Evolutionary conservation across 164 flowering plant genomes (phyloP), one percentile per base, ranked within the genome.

Genomic region (Magnolia officinalis): DNA sequence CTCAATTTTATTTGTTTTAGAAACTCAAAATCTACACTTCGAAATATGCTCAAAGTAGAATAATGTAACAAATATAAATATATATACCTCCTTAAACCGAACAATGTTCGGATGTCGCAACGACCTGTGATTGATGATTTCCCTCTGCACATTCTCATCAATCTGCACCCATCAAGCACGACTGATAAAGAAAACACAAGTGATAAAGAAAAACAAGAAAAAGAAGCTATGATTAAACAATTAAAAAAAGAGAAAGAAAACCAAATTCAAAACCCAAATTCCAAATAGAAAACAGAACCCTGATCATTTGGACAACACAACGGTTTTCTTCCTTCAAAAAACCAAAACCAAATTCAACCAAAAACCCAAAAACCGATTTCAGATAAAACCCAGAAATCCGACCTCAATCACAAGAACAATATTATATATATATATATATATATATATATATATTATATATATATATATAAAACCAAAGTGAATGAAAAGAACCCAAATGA

Each of bases 121-220:
- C 6, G 90, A 84, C 78, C 89, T 82, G 78, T 90, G 93, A 72
- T 90, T 90, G 67, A 88, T 88, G 59, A 90, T 88, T 77, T 90
- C 93, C 80, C 93, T 87, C 80, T 85, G 89, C 74, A 90, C 91
- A 81, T 90, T 86, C 82, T 86, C 93, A 86, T 89, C 93, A 81
- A 90, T 90, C 93, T 90, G 90, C 72, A 78, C 26, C 55, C 26
- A 72, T 9, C 65, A n/a, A 68, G 31, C 45, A 37, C 45, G 2
- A 37, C 45, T 4, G 45, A 37, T 37, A 37, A 37, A 37, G 45
- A 37, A 37, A 37, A 37, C 24, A 23, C 24, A 23, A 23, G 24
- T 4, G 45, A 37, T 37, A 37, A 37, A 37, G 45, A 37, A 37
- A 37, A 37, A 5, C 45, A 37, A 37, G 45, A 37, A 37, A 37